These are phyloP conservation scores for Eucalyptus guilfoylei DNA, from an alignment of 345 rosid species.

Conservation along the genomic window DNA sequence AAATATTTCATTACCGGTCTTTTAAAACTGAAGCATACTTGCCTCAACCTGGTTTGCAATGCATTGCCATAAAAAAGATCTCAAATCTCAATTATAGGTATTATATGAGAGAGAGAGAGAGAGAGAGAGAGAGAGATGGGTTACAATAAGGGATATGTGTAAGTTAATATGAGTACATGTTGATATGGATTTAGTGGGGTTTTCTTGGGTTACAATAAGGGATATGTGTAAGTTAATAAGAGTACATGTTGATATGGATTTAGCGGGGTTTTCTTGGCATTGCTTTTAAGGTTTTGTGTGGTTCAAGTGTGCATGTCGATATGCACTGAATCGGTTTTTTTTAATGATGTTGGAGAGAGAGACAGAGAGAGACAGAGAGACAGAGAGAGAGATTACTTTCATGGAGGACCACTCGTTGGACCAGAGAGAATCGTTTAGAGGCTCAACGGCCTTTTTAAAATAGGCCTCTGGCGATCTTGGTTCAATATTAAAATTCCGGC, in stretches of 20 bases:
- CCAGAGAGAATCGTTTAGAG: background rate
- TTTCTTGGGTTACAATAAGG: no score
- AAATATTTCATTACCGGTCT: background rate
- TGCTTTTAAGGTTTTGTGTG: no score
- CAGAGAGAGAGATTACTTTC: background rate
- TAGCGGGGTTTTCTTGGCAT: no score
- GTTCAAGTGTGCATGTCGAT: no score
- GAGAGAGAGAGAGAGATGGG: background rate
- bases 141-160: no score
- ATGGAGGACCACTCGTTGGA: background rate
- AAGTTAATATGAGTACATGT: no score
- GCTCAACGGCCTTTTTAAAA: background rate
- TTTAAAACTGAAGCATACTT: background rate
- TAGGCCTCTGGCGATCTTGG: constrained; percentile 59
- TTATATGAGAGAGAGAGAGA: background rate
- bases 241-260: no score
- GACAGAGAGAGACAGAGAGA: no score
- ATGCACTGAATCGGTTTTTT: no score
- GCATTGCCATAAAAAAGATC: background rate
- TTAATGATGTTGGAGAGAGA: no score
- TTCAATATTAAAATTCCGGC: constrained; percentile 34
- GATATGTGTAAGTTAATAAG: no score
- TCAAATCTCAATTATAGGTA: background rate
- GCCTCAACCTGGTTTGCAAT: background rate
- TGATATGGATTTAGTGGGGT: no score